Percentiles rank a stretch among this genome's conserved stretches.
phyloP scores from a whole-genome alignment of 495 filamentous ascomycete genomes.

The Trichoderma orchidacearum region DNA sequence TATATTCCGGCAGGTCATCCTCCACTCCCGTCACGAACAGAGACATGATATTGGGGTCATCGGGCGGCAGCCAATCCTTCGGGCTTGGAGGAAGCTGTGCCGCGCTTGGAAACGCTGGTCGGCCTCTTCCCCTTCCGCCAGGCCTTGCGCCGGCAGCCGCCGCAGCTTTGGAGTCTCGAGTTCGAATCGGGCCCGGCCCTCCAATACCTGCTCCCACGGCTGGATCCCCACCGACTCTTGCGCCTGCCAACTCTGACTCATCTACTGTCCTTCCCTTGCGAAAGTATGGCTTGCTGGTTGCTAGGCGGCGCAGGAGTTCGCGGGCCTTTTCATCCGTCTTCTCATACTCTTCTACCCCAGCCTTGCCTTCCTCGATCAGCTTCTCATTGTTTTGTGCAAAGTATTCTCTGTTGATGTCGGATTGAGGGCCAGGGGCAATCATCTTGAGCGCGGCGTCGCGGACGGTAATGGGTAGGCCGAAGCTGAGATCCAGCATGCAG shows the following conservation, averaged over 20 bases:
- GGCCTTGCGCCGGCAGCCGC: conserved; percentile 30
- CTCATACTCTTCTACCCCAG: conserved; percentile 72
- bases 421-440: conserved; percentile 82
- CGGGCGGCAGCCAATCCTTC: conserved; percentile 71
- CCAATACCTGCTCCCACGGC: conserved; percentile 29
- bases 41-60: conserved; percentile 73
- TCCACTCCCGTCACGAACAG: conserved; percentile 92
- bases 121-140: conserved; percentile 34
- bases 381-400: conserved; percentile 95
- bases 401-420: conserved; percentile 88
- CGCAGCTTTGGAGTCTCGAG: conserved; percentile 42
- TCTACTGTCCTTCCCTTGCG: conserved; percentile 60
- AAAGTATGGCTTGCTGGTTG: conserved; percentile 89
- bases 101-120: conserved; percentile 51
- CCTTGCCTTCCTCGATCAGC: conserved; percentile 79
- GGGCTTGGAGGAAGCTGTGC: conserved; percentile 64
- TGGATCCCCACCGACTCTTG: conserved; percentile 34
- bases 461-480: conserved; percentile 84
- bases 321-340: conserved; percentile 94
- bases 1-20: conserved; percentile 87
- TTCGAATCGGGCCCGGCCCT: conserved; percentile 57
- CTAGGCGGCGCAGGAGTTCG: conserved; percentile 71
- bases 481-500: conserved; percentile 95
- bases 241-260: conserved; percentile 14
- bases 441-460: conserved; percentile 97